Evolutionary conservation across 2,329 filamentous ascomycete species (phyloP).

Genomic region (Orbilia javanica): DNA sequence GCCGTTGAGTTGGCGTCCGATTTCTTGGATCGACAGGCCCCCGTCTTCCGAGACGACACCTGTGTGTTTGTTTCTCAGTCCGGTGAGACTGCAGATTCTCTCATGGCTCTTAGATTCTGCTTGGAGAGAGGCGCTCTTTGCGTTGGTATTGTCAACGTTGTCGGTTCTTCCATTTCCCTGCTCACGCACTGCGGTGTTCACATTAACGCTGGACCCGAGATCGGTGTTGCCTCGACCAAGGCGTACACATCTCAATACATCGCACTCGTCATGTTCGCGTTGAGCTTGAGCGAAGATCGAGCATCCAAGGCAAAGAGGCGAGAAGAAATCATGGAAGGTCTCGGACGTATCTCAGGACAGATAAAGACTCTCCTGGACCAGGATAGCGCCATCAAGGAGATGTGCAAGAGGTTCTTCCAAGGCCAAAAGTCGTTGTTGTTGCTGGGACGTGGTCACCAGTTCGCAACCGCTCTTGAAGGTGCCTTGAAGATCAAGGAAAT

Average conservation of each 20-base stretch:
- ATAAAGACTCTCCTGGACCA: conserved; percentile 92
- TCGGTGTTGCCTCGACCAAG: conserved; percentile 98
- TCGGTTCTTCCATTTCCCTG: conserved; percentile 97
- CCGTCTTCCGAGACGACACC: conserved; percentile 97
- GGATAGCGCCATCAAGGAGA: conserved; percentile 91
- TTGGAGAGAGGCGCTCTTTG: conserved; percentile 96
- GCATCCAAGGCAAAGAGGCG: conserved; percentile 92
- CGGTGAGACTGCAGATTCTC: conserved; percentile 96
- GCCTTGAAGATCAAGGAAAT: conserved; percentile 99
- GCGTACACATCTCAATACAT: conserved; percentile 99
- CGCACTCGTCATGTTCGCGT: conserved; percentile 99
- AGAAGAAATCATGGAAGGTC: conserved; percentile 95
- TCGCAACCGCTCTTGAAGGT: conserved; percentile 95
- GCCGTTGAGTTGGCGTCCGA: conserved; percentile 96
- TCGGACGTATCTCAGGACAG: conserved; percentile 86
- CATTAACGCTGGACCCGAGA: conserved; percentile 98
- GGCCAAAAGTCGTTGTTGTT: conserved; percentile 96
- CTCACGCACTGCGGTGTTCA: conserved; percentile 99
- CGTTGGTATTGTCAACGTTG: conserved; percentile 97
- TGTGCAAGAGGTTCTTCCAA: conserved; percentile 93
- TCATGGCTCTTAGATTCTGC: conserved; percentile 97
- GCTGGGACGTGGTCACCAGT: conserved; percentile 93
- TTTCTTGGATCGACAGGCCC: conserved; percentile 95
- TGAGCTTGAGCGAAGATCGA: conserved; percentile 95
- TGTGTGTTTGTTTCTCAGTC: conserved; percentile 99